Evolutionary conservation across 345 rosid genomes (phyloP).

Genomic region (Citrus australasica): DNA sequence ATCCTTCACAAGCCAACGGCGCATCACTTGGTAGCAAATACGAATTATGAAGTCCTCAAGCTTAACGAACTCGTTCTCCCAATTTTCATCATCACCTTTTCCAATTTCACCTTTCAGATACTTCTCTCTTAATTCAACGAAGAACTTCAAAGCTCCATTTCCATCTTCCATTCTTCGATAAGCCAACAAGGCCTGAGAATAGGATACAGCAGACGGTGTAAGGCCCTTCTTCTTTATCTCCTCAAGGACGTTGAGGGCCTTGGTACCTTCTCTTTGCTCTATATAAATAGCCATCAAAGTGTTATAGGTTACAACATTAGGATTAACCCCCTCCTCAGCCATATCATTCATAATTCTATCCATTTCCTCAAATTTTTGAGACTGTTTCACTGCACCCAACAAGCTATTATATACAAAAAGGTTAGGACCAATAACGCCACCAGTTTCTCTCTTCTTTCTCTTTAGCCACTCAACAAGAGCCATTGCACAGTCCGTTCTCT

Average conservation of each 20-base stretch:
- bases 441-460: slow-evolving; percentile 65
- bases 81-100: slow-evolving; percentile 35
- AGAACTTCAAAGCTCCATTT: slow-evolving; percentile 69
- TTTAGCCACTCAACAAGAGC: slow-evolving; percentile 86
- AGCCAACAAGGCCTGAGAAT: slow-evolving; percentile 76
- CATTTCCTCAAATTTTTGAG: slow-evolving; percentile 36
- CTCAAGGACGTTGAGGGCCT: slow-evolving; percentile 66
- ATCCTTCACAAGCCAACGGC: slow-evolving; percentile 68
- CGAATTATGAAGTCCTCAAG: slow-evolving; percentile 63
- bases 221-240: slow-evolving; percentile 57
- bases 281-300: slow-evolving; percentile 66
- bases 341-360: slow-evolving; percentile 61
- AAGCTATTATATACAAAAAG: slow-evolving; percentile 71
- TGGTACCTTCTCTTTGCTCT: slow-evolving; percentile 47
- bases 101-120: slow-evolving; percentile 56
- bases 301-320: slow-evolving; percentile 75
- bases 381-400: slow-evolving; percentile 69
- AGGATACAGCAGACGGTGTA: slow-evolving; percentile 63
- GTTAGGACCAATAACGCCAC: slow-evolving; percentile 54
- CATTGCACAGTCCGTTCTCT: slow-evolving; percentile 52
- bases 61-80: slow-evolving; percentile 62
- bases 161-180: slow-evolving; percentile 82
- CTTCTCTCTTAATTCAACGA: slow-evolving; percentile 55
- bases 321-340: slow-evolving; percentile 58
- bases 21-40: slow-evolving; percentile 81